A percentile compares a stretch with the other conserved stretches of the same genome.
These are phyloP conservation scores for Chrysanthemum seticuspe DNA, from an alignment of 129 eudicot genomes.

Conservation along the genomic window DNA sequence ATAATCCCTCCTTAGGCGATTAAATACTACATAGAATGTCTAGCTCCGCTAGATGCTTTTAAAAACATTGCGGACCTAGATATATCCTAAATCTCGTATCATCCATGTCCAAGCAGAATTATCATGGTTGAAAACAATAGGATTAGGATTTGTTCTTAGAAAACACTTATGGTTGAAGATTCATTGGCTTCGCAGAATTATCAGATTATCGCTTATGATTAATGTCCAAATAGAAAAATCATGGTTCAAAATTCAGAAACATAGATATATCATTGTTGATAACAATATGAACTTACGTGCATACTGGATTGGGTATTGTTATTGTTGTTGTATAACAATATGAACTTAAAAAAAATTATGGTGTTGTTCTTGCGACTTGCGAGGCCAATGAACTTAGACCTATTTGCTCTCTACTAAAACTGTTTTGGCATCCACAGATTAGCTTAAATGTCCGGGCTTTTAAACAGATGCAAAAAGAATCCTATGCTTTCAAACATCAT, in stretches of 20 bases:
- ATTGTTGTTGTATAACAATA: too few relatives aligned
- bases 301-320: too few relatives aligned
- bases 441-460: not conserved
- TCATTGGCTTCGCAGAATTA: too few relatives aligned
- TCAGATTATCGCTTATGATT: not conserved
- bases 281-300: not conserved
- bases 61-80: not conserved
- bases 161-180: too few relatives aligned
- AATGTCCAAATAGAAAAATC: not conserved
- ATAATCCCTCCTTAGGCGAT: not conserved
- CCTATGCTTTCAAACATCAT: not conserved
- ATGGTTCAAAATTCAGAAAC: not conserved
- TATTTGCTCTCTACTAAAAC: not conserved
- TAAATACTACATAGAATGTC: not conserved
- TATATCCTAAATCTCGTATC: not conserved
- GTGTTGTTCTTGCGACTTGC: not conserved
- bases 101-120: constrained; percentile 1
- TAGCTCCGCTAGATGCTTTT: not conserved
- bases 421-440: not conserved
- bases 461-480: constrained; percentile 1
- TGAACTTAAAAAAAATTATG: not conserved
- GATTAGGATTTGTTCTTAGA: too few relatives aligned
- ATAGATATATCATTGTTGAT: not conserved
- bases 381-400: not conserved
- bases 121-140: not conserved